phyloP scores from a whole-genome alignment of 768 basidiomycete genomes.

The Lactifluus subvellereus region DNA sequence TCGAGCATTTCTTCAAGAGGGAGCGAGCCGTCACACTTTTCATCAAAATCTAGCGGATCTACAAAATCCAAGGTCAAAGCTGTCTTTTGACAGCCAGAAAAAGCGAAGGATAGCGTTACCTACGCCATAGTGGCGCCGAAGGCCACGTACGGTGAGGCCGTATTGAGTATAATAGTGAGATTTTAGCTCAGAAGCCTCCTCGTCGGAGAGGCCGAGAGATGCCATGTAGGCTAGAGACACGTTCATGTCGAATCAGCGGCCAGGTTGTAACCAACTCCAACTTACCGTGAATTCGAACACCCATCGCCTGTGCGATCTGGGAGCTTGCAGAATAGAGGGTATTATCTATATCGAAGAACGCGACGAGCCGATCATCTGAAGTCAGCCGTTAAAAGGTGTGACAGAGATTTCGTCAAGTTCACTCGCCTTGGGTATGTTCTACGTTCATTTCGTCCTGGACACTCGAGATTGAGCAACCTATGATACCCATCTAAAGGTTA shows the following conservation, averaged over 20 bases:
- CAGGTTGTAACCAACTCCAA: conserved; percentile 12
- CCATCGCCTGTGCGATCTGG: conserved; percentile 75
- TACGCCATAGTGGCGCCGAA: conserved; percentile 69
- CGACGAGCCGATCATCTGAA: conserved; percentile 51
- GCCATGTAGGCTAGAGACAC: conserved; percentile 61
- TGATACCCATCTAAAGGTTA: no score
- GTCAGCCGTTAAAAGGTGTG: neutral
- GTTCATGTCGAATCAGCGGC: neutral
- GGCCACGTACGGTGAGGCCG: conserved; percentile 75
- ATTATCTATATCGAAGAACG: conserved; percentile 87
- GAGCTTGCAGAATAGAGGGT: conserved; percentile 76
- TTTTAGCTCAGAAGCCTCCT: conserved; percentile 66
- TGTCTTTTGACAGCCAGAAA: neutral
- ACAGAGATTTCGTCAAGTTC: neutral
- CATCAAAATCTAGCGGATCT: conserved; percentile 83
- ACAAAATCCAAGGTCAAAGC: conserved; percentile 16
- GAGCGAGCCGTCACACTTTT: conserved; percentile 75
- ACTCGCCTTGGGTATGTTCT: conserved; percentile 14
- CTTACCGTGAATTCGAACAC: conserved; percentile 68
- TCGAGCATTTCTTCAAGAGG: conserved; percentile 76
- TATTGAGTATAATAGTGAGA: conserved; percentile 72
- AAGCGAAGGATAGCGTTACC: conserved; percentile 38
- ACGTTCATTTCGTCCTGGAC: neutral
- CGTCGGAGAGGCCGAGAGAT: conserved; percentile 56
- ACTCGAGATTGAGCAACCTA: no score